Base-by-base conservation (phyloP, 768 basidiomycete species). In the Chalciporus sphaerocephalus region DNA sequence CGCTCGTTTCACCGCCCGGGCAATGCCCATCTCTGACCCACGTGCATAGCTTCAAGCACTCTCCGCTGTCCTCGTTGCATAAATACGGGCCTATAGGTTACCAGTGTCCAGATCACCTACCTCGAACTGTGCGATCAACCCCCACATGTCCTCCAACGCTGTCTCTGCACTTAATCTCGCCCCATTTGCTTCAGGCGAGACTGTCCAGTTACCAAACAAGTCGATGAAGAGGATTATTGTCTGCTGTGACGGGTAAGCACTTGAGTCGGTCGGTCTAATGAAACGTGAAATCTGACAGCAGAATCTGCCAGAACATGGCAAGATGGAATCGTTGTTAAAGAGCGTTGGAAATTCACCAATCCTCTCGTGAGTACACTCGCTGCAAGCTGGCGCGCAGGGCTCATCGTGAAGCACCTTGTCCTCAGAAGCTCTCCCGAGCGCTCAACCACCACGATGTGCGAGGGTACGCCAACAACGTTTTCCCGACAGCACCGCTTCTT, bases 211-310 rank as follows among this genome's bases (percentile, higher is more conserved):
- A 39, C 42, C 28, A 51, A 9, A 52, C 54, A 42, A 45, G 43
- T 52, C 66, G 4, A 73, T 67, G 48, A 86, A 86, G 56, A 71
- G 86, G 42, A 76, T 88, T 38, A 71, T 86, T 22, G 72, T 88
- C 28, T 87, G 84, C 53, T 88, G 86, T 51, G 86, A 88, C 56
- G 86, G 86, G 86, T 82, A 48, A 54, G 76, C 61, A 34, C 15
- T 13, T 24, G 11, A 15, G 18, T 44, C 13, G 25, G 16, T 28
- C 12, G 22, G 12, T 16, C 28, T n/a, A 23, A 34, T 37, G 42
- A 15, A 30, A 20, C 15, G 12, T 27, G 40, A 40, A 34, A 17
- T 47, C 15, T 52, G n/a, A 41, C 24, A 15, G 24, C 6, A 6
- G 44, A 34, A 30, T 28, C 40, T 52, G 32, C 21, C 40, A 87